phyloP scores from a whole-genome alignment of 768 basidiomycete genomes.

The Tricholoma terreum region DNA sequence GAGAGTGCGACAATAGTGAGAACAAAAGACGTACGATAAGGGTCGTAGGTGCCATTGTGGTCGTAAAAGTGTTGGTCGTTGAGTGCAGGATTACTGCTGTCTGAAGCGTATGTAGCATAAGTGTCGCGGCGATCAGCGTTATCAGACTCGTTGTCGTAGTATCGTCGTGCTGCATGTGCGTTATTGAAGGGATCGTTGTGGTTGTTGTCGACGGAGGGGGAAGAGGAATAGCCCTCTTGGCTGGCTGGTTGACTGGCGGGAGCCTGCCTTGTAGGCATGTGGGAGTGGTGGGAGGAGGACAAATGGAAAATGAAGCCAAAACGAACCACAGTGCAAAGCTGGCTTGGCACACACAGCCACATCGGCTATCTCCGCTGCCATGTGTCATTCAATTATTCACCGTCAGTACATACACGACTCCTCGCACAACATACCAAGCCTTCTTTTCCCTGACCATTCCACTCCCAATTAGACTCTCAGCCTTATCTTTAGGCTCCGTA shows the following conservation, averaged over 20 bases:
- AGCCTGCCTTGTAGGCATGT: conserved; percentile 56
- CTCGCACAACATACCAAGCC: too few relatives aligned
- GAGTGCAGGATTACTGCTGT: conserved; percentile 58
- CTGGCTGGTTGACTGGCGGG: conserved; percentile 53
- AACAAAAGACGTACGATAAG: conserved; percentile 47
- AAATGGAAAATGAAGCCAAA: conserved; percentile 15
- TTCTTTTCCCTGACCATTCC: too few relatives aligned
- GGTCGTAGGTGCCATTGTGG: conserved; percentile 57
- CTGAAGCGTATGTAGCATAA: conserved; percentile 64
- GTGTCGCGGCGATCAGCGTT: conserved; percentile 68
- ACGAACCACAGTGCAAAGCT: conserved; percentile 7
- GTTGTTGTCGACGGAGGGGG: conserved; percentile 53
- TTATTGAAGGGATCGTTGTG: conserved; percentile 64
- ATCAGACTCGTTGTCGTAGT: conserved; percentile 78
- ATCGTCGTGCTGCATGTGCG: conserved; percentile 37
- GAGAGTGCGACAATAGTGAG: conserved; percentile 16
- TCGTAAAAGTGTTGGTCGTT: conserved; percentile 70
- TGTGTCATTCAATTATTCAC: too few relatives aligned
- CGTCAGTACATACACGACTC: too few relatives aligned
- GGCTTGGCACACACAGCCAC: conserved; percentile 11
- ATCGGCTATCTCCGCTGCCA: conserved; percentile 3
- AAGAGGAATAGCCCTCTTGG: conserved; percentile 66
- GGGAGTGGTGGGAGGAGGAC: conserved; percentile 23
- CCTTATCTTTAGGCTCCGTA: too few relatives aligned
- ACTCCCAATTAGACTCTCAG: too few relatives aligned